phyloP scores from a whole-genome alignment of 179 eudicot genomes.

The Patellifolia procumbens region DNA sequence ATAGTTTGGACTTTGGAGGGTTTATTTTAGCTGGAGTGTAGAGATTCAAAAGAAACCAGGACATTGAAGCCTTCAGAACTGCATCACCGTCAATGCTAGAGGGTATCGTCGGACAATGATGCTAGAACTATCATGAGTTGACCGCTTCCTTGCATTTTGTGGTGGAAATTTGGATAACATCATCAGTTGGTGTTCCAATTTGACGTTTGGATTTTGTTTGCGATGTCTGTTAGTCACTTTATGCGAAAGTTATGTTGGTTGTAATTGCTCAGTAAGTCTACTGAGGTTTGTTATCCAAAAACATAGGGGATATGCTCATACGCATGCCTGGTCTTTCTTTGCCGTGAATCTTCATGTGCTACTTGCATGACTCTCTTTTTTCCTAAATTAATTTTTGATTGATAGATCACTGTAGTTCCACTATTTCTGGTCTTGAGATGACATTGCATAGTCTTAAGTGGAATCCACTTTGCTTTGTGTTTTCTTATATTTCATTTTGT shows the following conservation, averaged over 20 bases:
- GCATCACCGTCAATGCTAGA: neutral
- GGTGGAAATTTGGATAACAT: neutral
- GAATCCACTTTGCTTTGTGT: constrained; percentile 11
- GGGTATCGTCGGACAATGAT: neutral
- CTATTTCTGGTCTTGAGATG: constrained; percentile 4
- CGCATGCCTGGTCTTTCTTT: neutral
- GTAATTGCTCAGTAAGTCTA: neutral
- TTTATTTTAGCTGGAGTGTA: neutral
- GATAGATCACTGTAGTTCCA: neutral
- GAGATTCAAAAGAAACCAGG: neutral
- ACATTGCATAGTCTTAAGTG: neutral
- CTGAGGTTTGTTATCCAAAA: neutral
- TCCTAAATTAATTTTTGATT: neutral
- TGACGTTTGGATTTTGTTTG: neutral
- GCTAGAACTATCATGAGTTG: neutral
- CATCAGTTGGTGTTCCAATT: neutral
- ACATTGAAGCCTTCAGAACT: neutral
- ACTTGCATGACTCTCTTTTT: neutral
- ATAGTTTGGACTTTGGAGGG: neutral
- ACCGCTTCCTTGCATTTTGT: neutral
- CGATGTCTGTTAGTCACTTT: neutral
- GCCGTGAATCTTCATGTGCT: neutral
- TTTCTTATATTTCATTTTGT: constrained; percentile 1
- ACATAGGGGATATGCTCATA: neutral
- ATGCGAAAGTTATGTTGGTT: neutral